Evolutionary conservation across 495 filamentous ascomycete species (phyloP).

Genomic region (Daldinia loculata): DNA sequence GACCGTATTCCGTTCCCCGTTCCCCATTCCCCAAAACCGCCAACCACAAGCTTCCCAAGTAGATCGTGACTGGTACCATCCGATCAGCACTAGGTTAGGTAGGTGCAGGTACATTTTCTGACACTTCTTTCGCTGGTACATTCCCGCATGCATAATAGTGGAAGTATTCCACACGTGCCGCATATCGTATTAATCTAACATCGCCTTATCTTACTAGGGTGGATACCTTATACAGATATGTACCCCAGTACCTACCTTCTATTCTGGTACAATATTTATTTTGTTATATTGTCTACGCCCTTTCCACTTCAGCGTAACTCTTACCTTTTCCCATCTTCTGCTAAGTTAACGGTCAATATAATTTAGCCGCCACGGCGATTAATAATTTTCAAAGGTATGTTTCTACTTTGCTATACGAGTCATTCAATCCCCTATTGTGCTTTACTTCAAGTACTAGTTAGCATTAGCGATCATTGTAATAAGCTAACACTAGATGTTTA

Average conservation of each 20-base stretch:
- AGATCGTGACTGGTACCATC: slow-evolving; percentile 19
- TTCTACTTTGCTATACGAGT: neutral
- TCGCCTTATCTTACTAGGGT: slow-evolving; percentile 30
- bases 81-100: slow-evolving; percentile 32
- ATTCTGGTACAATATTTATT: slow-evolving; percentile 16
- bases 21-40: neutral
- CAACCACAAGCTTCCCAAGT: too few relatives aligned
- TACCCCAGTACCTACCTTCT: neutral
- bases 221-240: neutral
- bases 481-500: slow-evolving; percentile 18
- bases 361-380: slow-evolving; percentile 39
- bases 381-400: slow-evolving; percentile 13
- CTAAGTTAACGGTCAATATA: slow-evolving; percentile 17
- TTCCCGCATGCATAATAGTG: slow-evolving; percentile 14
- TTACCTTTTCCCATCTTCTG: slow-evolving; percentile 17
- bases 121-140: slow-evolving; percentile 4
- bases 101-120: slow-evolving; percentile 5
- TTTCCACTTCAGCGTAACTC: slow-evolving; percentile 9
- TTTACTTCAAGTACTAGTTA: neutral
- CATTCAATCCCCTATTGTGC: neutral
- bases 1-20: slow-evolving; percentile 2
- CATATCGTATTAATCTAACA: slow-evolving; percentile 36
- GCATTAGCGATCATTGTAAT: neutral
- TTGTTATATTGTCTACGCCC: slow-evolving; percentile 18
- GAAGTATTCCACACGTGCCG: slow-evolving; percentile 32